Evolutionary conservation across 2,329 filamentous ascomycete species (phyloP).

Genomic region (Aureobasidium leucospermi): DNA sequence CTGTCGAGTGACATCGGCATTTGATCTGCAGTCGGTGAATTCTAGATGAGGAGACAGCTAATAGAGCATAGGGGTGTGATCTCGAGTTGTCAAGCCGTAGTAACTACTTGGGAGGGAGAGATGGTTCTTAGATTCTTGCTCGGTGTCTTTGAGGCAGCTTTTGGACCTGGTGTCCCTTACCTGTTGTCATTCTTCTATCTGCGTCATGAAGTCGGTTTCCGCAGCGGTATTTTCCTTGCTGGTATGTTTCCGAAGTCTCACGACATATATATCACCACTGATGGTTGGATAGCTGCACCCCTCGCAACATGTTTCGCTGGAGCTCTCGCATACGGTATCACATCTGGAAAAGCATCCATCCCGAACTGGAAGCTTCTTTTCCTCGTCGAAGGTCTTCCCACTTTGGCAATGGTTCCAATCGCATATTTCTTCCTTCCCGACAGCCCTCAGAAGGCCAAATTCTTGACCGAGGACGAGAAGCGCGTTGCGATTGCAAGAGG

Average conservation of each 20-base stretch:
- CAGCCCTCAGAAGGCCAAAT: conserved; percentile 42
- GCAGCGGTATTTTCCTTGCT: conserved; percentile 47
- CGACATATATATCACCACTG: neutral
- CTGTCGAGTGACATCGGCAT: neutral
- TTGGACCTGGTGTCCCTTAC: conserved; percentile 41
- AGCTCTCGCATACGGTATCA: conserved; percentile 57
- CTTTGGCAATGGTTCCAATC: conserved; percentile 46
- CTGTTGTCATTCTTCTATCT: conserved; percentile 54
- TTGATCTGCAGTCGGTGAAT: neutral
- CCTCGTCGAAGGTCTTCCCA: conserved; percentile 58
- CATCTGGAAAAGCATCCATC: conserved; percentile 49
- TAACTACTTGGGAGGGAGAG: conserved; percentile 35
- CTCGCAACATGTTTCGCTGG: conserved; percentile 76
- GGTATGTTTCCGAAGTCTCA: neutral
- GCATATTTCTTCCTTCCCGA: conserved; percentile 50
- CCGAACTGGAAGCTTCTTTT: conserved; percentile 57
- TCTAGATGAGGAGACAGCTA: neutral
- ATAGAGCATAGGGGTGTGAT: conserved; percentile 33
- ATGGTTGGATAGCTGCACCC: conserved; percentile 39
- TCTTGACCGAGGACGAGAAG: conserved; percentile 51
- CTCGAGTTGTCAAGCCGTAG: conserved; percentile 32
- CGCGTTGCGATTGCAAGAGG: conserved; percentile 48
- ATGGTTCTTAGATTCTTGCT: conserved; percentile 44
- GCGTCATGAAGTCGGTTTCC: conserved; percentile 48
- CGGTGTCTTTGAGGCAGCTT: conserved; percentile 46